A percentile compares a stretch with the other conserved stretches of the same genome.
phyloP scores from a whole-genome alignment of 202 grass and related monocot species.

The Carex arenaria region DNA sequence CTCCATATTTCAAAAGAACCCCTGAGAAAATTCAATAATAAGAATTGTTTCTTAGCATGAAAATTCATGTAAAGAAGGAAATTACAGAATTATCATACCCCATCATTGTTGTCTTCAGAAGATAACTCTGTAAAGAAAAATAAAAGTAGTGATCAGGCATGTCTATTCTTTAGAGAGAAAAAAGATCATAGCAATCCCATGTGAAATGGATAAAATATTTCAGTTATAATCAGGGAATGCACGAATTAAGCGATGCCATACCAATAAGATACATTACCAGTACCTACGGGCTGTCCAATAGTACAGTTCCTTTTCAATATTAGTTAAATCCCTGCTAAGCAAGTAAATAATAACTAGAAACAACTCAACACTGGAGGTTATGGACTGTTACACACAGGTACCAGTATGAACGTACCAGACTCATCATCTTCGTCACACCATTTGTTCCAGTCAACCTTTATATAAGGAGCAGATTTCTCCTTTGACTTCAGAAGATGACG shows the following conservation, averaged over 20 bases:
- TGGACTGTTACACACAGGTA: not conserved
- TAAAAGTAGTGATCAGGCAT: not conserved
- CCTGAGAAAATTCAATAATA: not conserved
- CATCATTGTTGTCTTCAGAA: constrained; percentile 57
- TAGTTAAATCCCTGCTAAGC: not conserved
- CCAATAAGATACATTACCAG: not conserved
- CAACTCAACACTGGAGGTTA: not conserved
- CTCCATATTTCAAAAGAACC: not conserved
- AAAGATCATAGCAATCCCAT: not conserved
- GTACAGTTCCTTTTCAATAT: not conserved
- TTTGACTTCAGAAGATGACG: constrained; percentile 79
- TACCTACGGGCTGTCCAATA: not conserved
- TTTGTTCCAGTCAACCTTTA: constrained; percentile 99
- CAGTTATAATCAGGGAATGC: not conserved
- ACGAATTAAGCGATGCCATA: not conserved
- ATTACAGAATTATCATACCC: constrained; percentile 32
- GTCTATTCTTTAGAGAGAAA: not conserved
- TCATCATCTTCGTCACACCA: constrained; percentile 96
- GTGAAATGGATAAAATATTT: not conserved
- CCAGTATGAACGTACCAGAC: constrained; percentile 47
- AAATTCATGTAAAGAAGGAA: constrained; percentile 8
- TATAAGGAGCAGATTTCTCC: constrained; percentile 83
- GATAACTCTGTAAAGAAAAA: constrained; percentile 44
- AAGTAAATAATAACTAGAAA: not conserved
- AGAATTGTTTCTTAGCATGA: not conserved